A percentile compares a stretch with the other conserved stretches of the same genome.
phyloP scores from a whole-genome alignment of 176 grass and related monocot genomes.

The Zea mays region DNA sequence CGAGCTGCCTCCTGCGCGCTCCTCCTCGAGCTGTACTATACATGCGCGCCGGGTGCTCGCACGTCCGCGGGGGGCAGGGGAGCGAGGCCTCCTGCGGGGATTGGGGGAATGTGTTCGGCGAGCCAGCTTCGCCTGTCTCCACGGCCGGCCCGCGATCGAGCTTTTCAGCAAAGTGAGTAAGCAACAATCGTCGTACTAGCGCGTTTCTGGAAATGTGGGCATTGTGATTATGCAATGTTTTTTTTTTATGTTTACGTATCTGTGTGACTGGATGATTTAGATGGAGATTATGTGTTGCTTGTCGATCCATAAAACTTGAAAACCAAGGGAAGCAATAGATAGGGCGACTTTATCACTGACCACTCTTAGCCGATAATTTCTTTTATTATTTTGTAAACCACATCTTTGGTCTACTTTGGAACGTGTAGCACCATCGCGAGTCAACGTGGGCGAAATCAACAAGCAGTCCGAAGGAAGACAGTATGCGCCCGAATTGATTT shows the following conservation, averaged over 20 bases:
- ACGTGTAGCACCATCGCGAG: no score
- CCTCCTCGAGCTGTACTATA: no score
- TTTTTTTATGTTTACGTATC: neutral
- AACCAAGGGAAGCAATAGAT: neutral
- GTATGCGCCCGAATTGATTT: no score
- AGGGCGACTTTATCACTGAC: neutral
- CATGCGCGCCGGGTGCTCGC: no score
- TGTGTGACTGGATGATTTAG: neutral
- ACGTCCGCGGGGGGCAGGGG: no score
- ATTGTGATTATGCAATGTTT: neutral
- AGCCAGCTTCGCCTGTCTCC: constrained; percentile 53
- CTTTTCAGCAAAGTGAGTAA: neutral
- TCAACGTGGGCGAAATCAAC: no score
- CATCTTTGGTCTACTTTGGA: neutral
- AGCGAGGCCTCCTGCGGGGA: no score
- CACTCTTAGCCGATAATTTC: neutral
- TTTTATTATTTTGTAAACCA: neutral
- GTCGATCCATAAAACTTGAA: neutral
- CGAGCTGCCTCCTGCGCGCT: no score
- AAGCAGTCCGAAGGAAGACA: no score
- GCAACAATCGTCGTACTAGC: neutral
- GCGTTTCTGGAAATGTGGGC: neutral
- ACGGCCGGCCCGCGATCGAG: constrained; percentile 27
- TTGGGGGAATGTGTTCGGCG: constrained; percentile 56
- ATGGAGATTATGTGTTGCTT: no score